Evolutionary conservation across 768 basidiomycete genomes (phyloP), one percentile per base, ranked within the genome.

Genomic region (Chiua virens): DNA sequence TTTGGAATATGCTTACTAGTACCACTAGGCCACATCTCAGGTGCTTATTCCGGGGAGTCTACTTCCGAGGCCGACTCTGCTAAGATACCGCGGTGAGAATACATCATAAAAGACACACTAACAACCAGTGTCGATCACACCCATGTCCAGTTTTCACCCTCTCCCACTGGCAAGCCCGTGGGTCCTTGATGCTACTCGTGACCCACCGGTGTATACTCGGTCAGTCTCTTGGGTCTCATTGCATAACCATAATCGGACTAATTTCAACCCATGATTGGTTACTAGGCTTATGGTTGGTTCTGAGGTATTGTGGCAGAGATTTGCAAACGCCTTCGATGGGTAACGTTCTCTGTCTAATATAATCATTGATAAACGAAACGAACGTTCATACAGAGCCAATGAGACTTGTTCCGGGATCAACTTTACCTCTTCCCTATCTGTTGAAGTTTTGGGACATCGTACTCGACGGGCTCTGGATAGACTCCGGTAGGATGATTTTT

Each of bases 401-500:
- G 56, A 61, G 41, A 45, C 58, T 22, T 58, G 60, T 21, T 14
- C 62, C 3, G 59, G 60, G 17, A 8, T 48, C 56, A 49, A 58
- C 10, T 58, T 61, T 23, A 50, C 34, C 14, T 58, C 56, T 36
- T n/a, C 50, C 1, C 20, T 62, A 13, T 13, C 9, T 3, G 5
- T 20, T 20, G 56, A 55, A 23, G 52, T 48, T 0, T 36, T 61
- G 5, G 50, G 35, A 21, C 21, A n/a, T 30, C 53, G 60, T 22
- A 21, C 52, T n/a, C 56, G 53, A 8, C 14, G 5, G 15, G 60
- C 60, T 5, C 47, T 61, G 18, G 40, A 61, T 20, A 62, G 55
- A 44, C 60, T 62, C 23, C 53, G 60, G 60, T 62, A 40, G 49
- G 44, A n/a, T n/a, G n/a, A n/a, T n/a, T n/a, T n/a, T n/a, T n/a